These are phyloP conservation scores for Thielaviopsis ethacetica DNA, from an alignment of 2,329 filamentous ascomycete genomes.

Conservation along the genomic window DNA sequence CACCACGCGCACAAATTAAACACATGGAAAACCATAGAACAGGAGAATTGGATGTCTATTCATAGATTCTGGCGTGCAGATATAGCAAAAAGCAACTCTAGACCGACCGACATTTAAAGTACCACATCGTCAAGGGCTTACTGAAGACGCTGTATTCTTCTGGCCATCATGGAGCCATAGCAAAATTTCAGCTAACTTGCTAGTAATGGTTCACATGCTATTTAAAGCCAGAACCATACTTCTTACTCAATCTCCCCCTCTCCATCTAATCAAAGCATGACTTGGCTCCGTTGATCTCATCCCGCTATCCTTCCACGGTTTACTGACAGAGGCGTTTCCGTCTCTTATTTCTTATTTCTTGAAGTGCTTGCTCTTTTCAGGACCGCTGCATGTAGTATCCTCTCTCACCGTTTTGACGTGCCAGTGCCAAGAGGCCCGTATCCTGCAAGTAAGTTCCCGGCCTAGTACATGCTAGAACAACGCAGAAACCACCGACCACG, in stretches of 20 bases:
- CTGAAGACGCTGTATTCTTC: background rate
- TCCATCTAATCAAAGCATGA: background rate
- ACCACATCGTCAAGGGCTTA: background rate
- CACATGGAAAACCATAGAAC: background rate
- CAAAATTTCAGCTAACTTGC: background rate
- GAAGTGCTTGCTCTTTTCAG: background rate
- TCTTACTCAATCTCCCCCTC: background rate
- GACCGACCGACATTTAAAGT: background rate
- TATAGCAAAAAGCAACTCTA: background rate
- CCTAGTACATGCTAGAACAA: no score
- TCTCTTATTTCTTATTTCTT: background rate
- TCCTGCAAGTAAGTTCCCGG: no score
- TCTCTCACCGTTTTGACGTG: background rate
- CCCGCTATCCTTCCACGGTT: background rate
- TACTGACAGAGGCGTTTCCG: background rate
- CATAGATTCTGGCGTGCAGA: background rate
- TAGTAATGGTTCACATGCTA: background rate
- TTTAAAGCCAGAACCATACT: background rate
- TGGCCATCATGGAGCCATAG: background rate
- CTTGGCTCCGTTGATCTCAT: background rate
- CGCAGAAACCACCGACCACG: no score
- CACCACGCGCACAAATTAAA: background rate
- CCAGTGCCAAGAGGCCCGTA: background rate
- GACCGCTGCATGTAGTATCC: background rate
- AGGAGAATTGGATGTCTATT: background rate